These are phyloP conservation scores for sorghum (Sorghum bicolor) DNA, from an alignment of 176 grass and related monocot species.

Conservation along the genomic window DNA sequence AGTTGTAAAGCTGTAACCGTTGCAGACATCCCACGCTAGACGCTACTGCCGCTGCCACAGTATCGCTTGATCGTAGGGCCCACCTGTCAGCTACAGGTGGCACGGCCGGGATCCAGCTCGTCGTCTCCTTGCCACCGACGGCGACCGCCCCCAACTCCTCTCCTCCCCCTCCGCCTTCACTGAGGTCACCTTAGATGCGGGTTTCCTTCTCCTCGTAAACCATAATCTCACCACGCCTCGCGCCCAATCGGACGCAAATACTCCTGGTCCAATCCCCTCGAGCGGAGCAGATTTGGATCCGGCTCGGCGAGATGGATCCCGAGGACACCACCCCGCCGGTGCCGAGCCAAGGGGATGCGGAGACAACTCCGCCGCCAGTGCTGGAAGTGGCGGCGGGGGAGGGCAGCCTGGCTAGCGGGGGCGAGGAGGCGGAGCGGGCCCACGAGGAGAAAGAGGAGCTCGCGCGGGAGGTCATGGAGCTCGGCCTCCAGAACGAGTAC, in stretches of 20 bases:
- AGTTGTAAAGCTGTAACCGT: neutral
- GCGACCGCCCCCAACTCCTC: neutral
- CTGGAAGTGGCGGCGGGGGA: neutral
- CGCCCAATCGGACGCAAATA: neutral
- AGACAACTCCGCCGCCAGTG: neutral
- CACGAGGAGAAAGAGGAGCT: conserved; percentile 41
- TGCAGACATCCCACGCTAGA: neutral
- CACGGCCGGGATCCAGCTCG: neutral
- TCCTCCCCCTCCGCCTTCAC: neutral
- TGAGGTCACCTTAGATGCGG: neutral
- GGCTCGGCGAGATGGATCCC: conserved; percentile 46
- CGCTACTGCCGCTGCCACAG: neutral
- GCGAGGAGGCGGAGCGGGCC: conserved; percentile 24
- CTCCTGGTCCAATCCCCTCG: neutral
- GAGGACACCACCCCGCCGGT: conserved; percentile 27
- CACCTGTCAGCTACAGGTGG: neutral
- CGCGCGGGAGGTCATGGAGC: conserved; percentile 50
- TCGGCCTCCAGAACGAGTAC: conserved; percentile 60
- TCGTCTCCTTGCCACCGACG: conserved; percentile 5
- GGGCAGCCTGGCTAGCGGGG: neutral
- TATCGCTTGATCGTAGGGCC: neutral
- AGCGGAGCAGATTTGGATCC: conserved; percentile 39
- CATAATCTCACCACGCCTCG: neutral
- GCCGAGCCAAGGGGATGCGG: conserved; percentile 1
- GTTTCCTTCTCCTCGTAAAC: neutral